Conservation (phyloP, 805 yeast genomes). For the Soucietia sequanensis region DNA sequence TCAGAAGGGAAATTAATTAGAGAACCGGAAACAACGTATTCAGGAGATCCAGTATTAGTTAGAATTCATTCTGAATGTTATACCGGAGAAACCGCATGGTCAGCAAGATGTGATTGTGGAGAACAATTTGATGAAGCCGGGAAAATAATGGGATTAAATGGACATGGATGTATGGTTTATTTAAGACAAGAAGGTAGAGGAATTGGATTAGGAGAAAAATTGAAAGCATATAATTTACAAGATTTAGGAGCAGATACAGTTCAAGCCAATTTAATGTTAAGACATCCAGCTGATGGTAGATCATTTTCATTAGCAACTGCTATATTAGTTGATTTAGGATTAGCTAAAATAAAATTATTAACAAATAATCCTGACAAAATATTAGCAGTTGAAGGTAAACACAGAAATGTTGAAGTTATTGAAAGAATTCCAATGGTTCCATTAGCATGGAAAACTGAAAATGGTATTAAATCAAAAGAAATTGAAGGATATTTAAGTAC, state of each 20-base stretch:
- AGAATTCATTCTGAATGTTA: constrained; percentile 97
- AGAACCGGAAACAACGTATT: constrained; percentile 28
- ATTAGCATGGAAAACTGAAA: constrained; percentile 69
- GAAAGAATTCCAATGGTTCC: constrained; percentile 98
- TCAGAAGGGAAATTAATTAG: constrained; percentile 27
- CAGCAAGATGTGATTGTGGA: constrained; percentile 98
- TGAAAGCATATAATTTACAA: constrained; percentile 94
- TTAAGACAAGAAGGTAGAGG: constrained; percentile 98
- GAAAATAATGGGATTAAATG: constrained; percentile 78
- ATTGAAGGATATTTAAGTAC: constrained; percentile 92
- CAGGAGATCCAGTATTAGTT: constrained; percentile 56
- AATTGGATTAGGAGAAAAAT: constrained; percentile 95
- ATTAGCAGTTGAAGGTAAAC: constrained; percentile 87
- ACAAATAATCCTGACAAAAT: constrained; percentile 98
- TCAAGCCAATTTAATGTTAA: constrained; percentile 84
- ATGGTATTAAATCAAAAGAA: constrained; percentile 79
- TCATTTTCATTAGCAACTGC: constrained; percentile 93
- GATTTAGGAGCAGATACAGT: constrained; percentile 99
- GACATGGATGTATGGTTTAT: constrained; percentile 93
- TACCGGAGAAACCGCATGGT: constrained; percentile 99
- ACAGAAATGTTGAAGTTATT: constrained; percentile 68
- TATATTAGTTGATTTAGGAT: constrained; percentile 78
- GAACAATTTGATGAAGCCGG: constrained; percentile 99
- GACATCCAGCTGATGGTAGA: constrained; percentile 98
- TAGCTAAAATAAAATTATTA: constrained; percentile 66